Evolutionary conservation across 2,329 filamentous ascomycete species (phyloP).

Genomic region (Colletotrichum costaricense): DNA sequence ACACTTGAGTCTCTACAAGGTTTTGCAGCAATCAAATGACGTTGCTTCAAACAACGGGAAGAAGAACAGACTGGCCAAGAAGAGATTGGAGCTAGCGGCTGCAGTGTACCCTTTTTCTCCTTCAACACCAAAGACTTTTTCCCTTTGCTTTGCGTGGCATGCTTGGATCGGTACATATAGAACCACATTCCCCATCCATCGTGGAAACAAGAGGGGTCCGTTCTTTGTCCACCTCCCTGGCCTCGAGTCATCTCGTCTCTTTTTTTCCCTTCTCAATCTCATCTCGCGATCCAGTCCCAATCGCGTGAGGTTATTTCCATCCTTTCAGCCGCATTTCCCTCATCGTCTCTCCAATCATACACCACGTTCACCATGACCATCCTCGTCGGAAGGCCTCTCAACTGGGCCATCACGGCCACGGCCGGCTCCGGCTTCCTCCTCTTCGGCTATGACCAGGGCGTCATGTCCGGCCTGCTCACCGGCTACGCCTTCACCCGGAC

Average conservation of each 20-base stretch:
- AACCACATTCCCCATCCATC: conserved; percentile 13
- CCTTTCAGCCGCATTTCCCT: neutral
- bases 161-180: conserved; percentile 14
- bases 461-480: conserved; percentile 48
- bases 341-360: neutral
- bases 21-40: conserved; percentile 25
- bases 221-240: neutral
- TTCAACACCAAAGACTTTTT: conserved; percentile 19
- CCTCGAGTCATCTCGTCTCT: neutral
- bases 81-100: neutral
- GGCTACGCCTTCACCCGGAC: conserved; percentile 45
- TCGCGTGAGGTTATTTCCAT: neutral
- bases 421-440: conserved; percentile 51
- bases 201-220: neutral
- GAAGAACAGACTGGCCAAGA: neutral
- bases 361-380: conserved; percentile 24
- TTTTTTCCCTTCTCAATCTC: neutral
- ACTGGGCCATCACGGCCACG: conserved; percentile 50
- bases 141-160: neutral
- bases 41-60: conserved; percentile 11
- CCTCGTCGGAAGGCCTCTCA: conserved; percentile 48
- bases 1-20: conserved; percentile 18
- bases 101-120: neutral
- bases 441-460: conserved; percentile 33
- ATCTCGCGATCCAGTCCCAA: conserved; percentile 7